Evolutionary conservation across 345 rosid genomes (phyloP).

Genomic region (Punica granatum): DNA sequence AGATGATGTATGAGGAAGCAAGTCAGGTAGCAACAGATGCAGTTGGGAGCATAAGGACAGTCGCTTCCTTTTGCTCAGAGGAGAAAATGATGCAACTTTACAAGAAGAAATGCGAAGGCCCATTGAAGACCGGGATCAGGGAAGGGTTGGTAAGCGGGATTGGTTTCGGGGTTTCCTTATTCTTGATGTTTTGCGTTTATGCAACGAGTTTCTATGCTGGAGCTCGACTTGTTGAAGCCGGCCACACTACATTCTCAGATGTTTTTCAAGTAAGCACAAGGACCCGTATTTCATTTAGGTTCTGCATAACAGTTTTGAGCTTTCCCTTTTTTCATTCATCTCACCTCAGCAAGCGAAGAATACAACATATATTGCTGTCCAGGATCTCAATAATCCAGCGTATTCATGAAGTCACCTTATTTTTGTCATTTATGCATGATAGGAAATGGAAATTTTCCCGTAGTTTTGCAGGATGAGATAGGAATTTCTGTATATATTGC

Average conservation of each 20-base stretch:
- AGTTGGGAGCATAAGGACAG: slow-evolving; percentile 81
- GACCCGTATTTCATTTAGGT: not conserved
- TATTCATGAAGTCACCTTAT: no score
- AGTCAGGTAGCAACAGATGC: slow-evolving; percentile 90
- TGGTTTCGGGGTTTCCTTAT: slow-evolving; percentile 63
- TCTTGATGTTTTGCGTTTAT: slow-evolving; percentile 42
- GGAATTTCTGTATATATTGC: no score
- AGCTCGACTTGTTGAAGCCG: slow-evolving; percentile 49
- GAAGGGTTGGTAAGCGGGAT: slow-evolving; percentile 63
- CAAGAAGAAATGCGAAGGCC: slow-evolving; percentile 69
- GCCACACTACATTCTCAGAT: slow-evolving; percentile 43
- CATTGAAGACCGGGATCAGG: slow-evolving; percentile 56
- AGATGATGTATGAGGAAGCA: slow-evolving; percentile 85
- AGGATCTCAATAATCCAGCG: no score
- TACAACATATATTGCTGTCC: no score
- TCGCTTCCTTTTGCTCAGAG: slow-evolving; percentile 82
- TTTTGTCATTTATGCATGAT: not conserved
- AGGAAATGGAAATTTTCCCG: not conserved
- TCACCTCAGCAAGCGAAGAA: no score
- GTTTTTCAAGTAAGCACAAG: slow-evolving; percentile 44
- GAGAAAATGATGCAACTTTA: slow-evolving; percentile 73
- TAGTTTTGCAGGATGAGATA: no score
- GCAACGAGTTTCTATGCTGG: slow-evolving; percentile 74
- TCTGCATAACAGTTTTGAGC: no score
- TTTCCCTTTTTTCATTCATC: no score